These are phyloP conservation scores for Chaetomium sp. DNA, from an alignment of 2,329 filamentous ascomycete genomes.

Conservation along the genomic window DNA sequence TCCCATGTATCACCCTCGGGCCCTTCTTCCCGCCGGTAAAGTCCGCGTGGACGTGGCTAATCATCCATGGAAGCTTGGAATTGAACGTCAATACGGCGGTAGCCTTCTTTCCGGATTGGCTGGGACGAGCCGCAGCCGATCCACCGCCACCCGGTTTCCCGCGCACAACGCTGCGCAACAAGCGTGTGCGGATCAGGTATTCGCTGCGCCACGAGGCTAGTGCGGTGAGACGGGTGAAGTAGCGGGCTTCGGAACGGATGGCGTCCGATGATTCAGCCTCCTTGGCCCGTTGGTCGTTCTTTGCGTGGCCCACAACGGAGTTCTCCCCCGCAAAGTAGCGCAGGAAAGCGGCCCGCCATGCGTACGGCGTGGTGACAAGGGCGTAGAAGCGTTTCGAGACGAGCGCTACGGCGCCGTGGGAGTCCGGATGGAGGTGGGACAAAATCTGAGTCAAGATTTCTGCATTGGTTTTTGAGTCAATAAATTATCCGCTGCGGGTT, in stretches of 20 bases:
- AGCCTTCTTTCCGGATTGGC: constrained; percentile 54
- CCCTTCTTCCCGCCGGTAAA: constrained; percentile 68
- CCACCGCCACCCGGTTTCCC: constrained; percentile 68
- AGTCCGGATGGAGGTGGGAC: constrained; percentile 81
- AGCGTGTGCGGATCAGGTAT: constrained; percentile 79
- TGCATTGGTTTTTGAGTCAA: constrained; percentile 32
- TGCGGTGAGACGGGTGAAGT: constrained; percentile 74
- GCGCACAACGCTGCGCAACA: constrained; percentile 72
- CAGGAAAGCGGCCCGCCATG: constrained; percentile 88
- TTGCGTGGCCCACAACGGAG: constrained; percentile 36
- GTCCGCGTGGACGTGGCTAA: constrained; percentile 72
- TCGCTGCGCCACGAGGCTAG: constrained; percentile 94
- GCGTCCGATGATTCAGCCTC: constrained; percentile 44
- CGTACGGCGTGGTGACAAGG: constrained; percentile 83
- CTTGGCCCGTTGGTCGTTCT: constrained; percentile 34
- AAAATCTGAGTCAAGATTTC: constrained; percentile 89
- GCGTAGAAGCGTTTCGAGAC: constrained; percentile 83
- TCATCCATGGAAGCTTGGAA: constrained; percentile 70
- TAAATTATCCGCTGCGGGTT: no score
- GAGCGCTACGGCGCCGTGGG: constrained; percentile 73
- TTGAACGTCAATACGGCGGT: constrained; percentile 78
- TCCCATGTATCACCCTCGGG: constrained; percentile 76
- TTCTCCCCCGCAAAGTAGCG: constrained; percentile 80
- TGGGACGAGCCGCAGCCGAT: constrained; percentile 39
- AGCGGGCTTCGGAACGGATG: constrained; percentile 65